A percentile compares a stretch with the other conserved stretches of the same genome.
These are phyloP conservation scores for Hymenoscyphus fraxineus DNA, from an alignment of 2,329 filamentous ascomycete genomes.

Conservation along the genomic window DNA sequence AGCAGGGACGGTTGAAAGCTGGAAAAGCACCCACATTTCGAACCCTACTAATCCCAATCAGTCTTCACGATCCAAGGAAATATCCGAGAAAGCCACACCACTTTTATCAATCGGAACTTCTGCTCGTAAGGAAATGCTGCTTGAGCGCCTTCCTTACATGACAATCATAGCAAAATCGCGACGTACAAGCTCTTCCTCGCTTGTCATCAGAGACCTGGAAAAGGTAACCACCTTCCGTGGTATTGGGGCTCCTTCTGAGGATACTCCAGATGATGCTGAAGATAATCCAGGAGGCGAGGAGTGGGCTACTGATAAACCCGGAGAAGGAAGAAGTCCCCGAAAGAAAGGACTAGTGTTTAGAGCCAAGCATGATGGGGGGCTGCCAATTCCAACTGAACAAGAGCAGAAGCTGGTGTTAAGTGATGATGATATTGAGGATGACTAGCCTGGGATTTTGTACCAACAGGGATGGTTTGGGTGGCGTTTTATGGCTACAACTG, in stretches of 20 bases:
- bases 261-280: slow-evolving; percentile 44
- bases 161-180: slow-evolving; percentile 52
- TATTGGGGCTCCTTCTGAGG: slow-evolving; percentile 38
- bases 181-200: slow-evolving; percentile 27
- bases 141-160: slow-evolving; percentile 86
- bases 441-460: slow-evolving; percentile 10
- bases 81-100: slow-evolving; percentile 34
- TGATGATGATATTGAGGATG: slow-evolving; percentile 75
- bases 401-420: slow-evolving; percentile 68
- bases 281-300: slow-evolving; percentile 43
- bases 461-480: not conserved
- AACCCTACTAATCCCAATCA: slow-evolving; percentile 3
- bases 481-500: not conserved
- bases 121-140: slow-evolving; percentile 68
- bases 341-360: slow-evolving; percentile 40
- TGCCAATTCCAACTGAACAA: slow-evolving; percentile 32
- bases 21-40: slow-evolving; percentile 28
- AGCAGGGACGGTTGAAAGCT: slow-evolving; percentile 33
- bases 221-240: slow-evolving; percentile 36
- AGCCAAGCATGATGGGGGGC: slow-evolving; percentile 21
- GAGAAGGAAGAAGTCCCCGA: slow-evolving; percentile 49
- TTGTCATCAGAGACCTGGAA: slow-evolving; percentile 40
- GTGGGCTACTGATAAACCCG: slow-evolving; percentile 61
- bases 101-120: slow-evolving; percentile 57
- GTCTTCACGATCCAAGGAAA: slow-evolving; percentile 19